These are phyloP conservation scores for Zygotorulaspora mrakii DNA, from an alignment of 1,139 yeast genomes.

Conservation along the genomic window DNA sequence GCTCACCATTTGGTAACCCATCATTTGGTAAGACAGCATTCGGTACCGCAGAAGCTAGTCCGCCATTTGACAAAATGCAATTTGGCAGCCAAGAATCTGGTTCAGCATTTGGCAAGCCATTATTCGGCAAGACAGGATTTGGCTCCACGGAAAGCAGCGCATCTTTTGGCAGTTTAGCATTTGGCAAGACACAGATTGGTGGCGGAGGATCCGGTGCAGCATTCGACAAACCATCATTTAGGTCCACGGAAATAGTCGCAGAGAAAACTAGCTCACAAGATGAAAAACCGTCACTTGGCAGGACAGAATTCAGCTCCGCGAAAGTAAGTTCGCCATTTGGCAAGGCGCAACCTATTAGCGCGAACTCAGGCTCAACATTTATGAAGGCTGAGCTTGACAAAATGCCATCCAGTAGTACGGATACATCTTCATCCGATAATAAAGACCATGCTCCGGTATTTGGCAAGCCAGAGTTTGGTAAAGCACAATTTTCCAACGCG, in stretches of 20 bases:
- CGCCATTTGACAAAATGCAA: slow-evolving; percentile 13
- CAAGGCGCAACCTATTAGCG: neutral
- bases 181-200: slow-evolving; percentile 14
- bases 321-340: no score
- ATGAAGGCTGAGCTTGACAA: no score
- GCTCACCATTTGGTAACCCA: slow-evolving; percentile 9
- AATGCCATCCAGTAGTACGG: no score
- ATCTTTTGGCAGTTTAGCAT: slow-evolving; percentile 5
- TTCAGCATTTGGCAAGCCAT: slow-evolving; percentile 8
- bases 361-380: no score
- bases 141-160: no score
- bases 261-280: slow-evolving; percentile 8
- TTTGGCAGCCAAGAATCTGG: slow-evolving; percentile 17
- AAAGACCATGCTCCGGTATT: no score
- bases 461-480: no score
- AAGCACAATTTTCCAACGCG: no score
- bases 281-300: slow-evolving; percentile 18
- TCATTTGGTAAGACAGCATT: slow-evolving; percentile 4
- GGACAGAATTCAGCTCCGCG: slow-evolving; percentile 6
- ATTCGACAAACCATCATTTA: slow-evolving; percentile 16
- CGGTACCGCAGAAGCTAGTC: slow-evolving; percentile 1
- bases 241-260: no score
- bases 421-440: no score
- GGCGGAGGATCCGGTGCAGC: slow-evolving; percentile 7
- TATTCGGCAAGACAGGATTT: slow-evolving; percentile 7